phyloP scores from a whole-genome alignment of 495 filamentous ascomycete genomes.

The Letharia lupina region DNA sequence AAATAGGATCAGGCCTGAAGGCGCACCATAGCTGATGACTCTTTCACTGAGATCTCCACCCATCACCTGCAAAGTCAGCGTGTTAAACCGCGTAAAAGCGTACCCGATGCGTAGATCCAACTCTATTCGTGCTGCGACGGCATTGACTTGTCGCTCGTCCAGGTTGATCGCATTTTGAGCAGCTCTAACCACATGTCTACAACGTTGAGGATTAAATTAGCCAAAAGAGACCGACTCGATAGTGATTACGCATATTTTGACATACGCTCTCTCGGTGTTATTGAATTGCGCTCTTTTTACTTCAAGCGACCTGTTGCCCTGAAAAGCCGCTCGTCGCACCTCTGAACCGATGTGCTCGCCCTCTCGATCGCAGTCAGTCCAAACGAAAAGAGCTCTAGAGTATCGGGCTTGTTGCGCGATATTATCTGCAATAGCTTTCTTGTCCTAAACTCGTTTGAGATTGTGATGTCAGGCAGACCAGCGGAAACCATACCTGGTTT shows the following conservation, averaged over 20 bases:
- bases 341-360: conserved; percentile 96
- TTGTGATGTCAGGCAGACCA: not conserved
- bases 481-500: conserved; percentile 44
- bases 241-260: conserved; percentile 17
- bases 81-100: conserved; percentile 85
- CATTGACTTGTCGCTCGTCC: conserved; percentile 79
- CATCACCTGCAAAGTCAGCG: conserved; percentile 60
- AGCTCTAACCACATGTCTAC: conserved; percentile 70
- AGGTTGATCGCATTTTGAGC: conserved; percentile 67
- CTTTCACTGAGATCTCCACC: conserved; percentile 52
- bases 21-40: conserved; percentile 76
- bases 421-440: conserved; percentile 71
- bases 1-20: not conserved
- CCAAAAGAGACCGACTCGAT: not conserved
- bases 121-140: conserved; percentile 84
- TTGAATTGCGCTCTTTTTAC: conserved; percentile 86
- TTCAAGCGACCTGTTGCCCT: conserved; percentile 62
- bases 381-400: conserved; percentile 72
- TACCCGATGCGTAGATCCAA: conserved; percentile 86
- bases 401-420: conserved; percentile 68
- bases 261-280: conserved; percentile 87
- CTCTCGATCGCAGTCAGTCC: conserved; percentile 98
- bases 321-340: conserved; percentile 69
- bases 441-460: conserved; percentile 47
- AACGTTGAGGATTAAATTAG: not conserved